Evolutionary conservation across 2,329 filamentous ascomycete species (phyloP).

Genomic region (Cyphellophora europaea): DNA sequence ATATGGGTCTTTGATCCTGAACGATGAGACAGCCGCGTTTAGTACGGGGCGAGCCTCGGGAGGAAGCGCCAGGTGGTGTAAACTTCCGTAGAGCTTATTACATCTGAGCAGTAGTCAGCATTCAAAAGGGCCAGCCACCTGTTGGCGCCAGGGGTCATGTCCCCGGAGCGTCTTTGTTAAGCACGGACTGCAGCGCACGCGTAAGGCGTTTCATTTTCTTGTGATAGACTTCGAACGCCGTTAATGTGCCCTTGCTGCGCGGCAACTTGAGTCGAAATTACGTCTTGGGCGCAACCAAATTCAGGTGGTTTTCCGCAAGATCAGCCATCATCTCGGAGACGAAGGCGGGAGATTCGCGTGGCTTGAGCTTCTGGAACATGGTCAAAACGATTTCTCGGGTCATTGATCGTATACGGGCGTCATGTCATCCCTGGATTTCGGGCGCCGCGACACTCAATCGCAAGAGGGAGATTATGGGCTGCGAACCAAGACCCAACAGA

Average conservation of each 20-base stretch:
- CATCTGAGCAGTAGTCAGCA: too few relatives aligned
- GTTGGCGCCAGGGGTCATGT: neutral
- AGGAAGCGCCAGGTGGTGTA: neutral
- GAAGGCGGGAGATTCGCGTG: slow-evolving; percentile 1
- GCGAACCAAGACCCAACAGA: neutral
- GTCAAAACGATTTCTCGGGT: neutral
- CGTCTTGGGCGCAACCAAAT: neutral
- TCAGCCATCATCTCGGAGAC: neutral
- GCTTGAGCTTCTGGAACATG: neutral
- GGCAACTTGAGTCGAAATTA: neutral
- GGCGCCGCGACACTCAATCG: neutral
- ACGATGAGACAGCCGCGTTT: neutral
- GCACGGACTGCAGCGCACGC: neutral
- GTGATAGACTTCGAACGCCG: neutral
- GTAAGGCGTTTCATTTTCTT: neutral
- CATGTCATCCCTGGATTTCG: neutral
- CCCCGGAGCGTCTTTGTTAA: neutral
- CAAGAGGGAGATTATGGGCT: neutral
- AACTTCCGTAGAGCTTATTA: slow-evolving; percentile 4
- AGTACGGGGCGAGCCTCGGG: neutral
- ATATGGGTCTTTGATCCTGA: neutral
- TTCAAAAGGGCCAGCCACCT: too few relatives aligned
- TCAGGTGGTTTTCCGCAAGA: neutral
- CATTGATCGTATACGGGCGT: neutral
- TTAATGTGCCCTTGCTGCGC: neutral